These are phyloP conservation scores for Mucor sp. DNA, from an alignment of 371 early-diverging fungal genomes.

Conservation along the genomic window DNA sequence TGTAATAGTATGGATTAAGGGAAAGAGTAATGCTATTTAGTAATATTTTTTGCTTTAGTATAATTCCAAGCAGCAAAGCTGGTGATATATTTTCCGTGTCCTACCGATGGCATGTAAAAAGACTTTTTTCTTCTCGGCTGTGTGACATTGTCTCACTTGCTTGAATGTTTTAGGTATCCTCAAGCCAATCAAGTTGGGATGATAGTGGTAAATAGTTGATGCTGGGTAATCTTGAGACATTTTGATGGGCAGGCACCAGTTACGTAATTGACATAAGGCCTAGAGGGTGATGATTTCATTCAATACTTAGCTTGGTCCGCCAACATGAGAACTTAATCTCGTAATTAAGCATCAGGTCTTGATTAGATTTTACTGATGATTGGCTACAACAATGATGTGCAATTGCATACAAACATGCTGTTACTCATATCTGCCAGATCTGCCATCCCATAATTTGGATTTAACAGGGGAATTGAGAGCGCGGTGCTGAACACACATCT, in stretches of 20 bases:
- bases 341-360: too few species aligned
- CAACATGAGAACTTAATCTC: too few species aligned
- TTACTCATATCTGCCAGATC: too few species aligned
- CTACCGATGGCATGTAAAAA: neutral
- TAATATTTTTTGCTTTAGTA: neutral
- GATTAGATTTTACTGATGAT: too few species aligned
- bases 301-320: neutral
- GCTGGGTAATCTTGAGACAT: neutral
- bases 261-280: neutral
- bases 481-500: too few species aligned
- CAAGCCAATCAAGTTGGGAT: neutral
- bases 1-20: neutral
- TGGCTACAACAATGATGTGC: too few species aligned
- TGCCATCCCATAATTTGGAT: too few species aligned
- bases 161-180: neutral
- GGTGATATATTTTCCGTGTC: constrained; percentile 3
- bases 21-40: neutral
- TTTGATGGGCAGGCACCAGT: neutral
- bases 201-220: neutral
- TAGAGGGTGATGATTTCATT: neutral
- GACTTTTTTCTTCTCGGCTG: neutral
- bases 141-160: neutral
- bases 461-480: too few species aligned
- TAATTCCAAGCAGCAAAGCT: neutral
- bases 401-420: too few species aligned